Base-by-base conservation (phyloP, 495 filamentous ascomycete species). In the Penicillium crystallinum region DNA sequence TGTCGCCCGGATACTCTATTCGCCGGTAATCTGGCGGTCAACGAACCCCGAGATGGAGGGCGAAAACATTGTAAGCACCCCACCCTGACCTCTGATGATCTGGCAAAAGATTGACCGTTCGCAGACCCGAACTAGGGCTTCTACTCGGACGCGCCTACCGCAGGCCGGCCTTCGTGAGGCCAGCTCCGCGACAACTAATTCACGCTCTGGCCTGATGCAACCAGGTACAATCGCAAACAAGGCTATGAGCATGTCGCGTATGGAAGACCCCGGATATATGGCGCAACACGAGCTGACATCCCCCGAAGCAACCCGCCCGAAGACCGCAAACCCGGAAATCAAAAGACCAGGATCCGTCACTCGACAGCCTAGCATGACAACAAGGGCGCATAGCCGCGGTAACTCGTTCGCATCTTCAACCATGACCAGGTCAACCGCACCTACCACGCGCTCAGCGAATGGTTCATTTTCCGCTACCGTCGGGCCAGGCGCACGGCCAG, bases 161-260 rank as follows among this genome's bases (percentile, higher is more conserved):
- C 61, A 62, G 40, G 57, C 41, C 7, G 67, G 69, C 11, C 56
- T 86, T 5, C 62, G 59, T 39, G 83, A 87, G 53, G 78, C 85
- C 65, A 80, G 81, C 49, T 76, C 82, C 4, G 87, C 88, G 4
- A 76, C 83, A 48, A 82, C 73, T 54, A 93, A 93, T 70, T 73
- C 81, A 52, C 83, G 88, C 53, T 77, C 81, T 11, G 65, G 67
- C 22, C 65, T 75, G 27, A 68, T 76, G 51, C 72, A 75, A 33
- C 80, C 84, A 60, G 71, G 76, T 15, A 61, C 67, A 14, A 69
- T 73, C 36, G 66, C 69, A n/a, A 69, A 62, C 42, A 72, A 74
- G 51, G 48, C 61, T 0, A 53, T 59, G 33, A 53, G 52, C 39
- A 36, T 70, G 34, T 56, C 69, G 35, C 69, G 73, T 75, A 71